phyloP scores from a whole-genome alignment of 2,329 filamentous ascomycete species.

The Purpureocillium lavendulum region DNA sequence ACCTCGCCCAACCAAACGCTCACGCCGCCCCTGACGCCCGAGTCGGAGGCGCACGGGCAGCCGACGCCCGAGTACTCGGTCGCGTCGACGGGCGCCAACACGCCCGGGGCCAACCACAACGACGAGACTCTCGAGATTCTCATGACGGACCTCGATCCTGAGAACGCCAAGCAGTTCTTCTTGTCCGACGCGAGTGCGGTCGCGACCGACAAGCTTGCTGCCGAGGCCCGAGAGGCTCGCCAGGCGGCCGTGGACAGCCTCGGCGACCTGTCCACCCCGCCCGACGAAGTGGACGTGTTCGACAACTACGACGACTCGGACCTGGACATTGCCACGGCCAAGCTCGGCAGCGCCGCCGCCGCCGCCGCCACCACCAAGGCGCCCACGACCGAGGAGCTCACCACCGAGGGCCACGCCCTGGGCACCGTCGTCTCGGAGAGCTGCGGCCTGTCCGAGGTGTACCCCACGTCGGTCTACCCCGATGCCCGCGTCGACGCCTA shows the following conservation, averaged over 20 bases:
- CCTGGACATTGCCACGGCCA: conserved; percentile 44
- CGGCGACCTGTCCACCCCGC: conserved; percentile 43
- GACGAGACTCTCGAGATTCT: conserved; percentile 73
- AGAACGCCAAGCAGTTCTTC: conserved; percentile 65
- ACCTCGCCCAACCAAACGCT: conserved; percentile 74
- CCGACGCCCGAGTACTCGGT: conserved; percentile 32
- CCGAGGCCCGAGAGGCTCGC: conserved; percentile 56
- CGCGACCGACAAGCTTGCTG: conserved; percentile 71
- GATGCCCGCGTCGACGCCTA: conserved; percentile 94
- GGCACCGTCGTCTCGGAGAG: conserved; percentile 86
- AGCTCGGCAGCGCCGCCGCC: conserved; percentile 36
- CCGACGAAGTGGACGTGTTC: conserved; percentile 73
- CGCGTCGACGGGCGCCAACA: conserved; percentile 39
- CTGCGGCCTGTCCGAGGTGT: conserved; percentile 84
- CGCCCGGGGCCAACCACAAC: conserved; percentile 38
- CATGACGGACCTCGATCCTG: conserved; percentile 63
- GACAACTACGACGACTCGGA: conserved; percentile 52
- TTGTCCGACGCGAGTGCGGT: conserved; percentile 72
- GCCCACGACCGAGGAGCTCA: conserved; percentile 58
- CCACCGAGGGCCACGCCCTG: conserved; percentile 87
- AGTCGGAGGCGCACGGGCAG: conserved; percentile 31
- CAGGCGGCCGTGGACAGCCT: conserved; percentile 51
- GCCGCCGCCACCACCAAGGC: too few species aligned
- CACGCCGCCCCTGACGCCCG: conserved; percentile 76
- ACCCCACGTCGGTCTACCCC: conserved; percentile 78